These are phyloP conservation scores for Scytalidium sp. DNA, from an alignment of 2,329 filamentous ascomycete genomes.

Conservation along the genomic window DNA sequence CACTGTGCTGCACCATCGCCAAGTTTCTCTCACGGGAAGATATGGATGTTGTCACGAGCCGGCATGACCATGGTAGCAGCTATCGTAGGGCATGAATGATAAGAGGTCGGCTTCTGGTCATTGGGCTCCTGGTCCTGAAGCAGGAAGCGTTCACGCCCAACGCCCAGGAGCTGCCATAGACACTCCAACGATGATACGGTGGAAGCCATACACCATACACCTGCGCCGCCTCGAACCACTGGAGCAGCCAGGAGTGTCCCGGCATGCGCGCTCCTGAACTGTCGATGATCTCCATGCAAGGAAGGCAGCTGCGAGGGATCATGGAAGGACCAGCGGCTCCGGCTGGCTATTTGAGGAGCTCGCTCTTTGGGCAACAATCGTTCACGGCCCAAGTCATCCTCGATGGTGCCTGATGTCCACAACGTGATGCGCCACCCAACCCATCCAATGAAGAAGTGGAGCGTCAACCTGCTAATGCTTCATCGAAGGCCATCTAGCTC, in stretches of 20 bases:
- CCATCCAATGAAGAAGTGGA: background rate
- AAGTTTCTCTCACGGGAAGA: background rate
- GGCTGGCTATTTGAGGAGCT: background rate
- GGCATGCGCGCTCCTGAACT: background rate
- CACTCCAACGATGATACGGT: background rate
- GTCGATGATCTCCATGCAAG: background rate
- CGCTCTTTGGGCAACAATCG: background rate
- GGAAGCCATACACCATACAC: background rate
- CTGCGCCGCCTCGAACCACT: background rate
- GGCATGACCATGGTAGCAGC: background rate
- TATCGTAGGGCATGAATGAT: background rate
- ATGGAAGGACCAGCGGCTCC: background rate
- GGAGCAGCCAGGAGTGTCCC: background rate
- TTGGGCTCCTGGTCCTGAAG: background rate
- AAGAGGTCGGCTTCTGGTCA: background rate
- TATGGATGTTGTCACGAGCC: background rate
- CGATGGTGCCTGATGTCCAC: background rate
- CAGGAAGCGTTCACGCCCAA: background rate
- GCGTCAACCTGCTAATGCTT: background rate
- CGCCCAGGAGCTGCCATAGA: background rate
- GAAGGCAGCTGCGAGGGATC: background rate
- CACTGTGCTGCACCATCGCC: too few species aligned
- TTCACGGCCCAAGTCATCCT: background rate
- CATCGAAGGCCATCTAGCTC: background rate
- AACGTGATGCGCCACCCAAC: background rate